Evolutionary conservation across 2,329 filamentous ascomycete genomes (phyloP), one percentile per base, ranked within the genome.

Genomic region (Xylaria sp.): DNA sequence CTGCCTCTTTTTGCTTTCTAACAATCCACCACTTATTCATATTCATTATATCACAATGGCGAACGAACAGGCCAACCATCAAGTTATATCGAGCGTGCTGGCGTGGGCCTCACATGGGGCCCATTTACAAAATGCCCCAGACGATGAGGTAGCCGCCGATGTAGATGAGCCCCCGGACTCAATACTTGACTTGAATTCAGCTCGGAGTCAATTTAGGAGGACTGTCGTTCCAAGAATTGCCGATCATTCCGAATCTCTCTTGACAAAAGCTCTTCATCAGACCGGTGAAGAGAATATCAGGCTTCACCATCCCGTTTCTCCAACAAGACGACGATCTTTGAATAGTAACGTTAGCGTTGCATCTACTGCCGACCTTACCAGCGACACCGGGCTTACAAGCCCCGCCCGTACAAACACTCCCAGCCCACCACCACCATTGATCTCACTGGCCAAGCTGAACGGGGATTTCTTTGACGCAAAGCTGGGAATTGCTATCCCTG

Each of bases 341-440:
- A 91, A 90, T 78, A 97, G 93, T 83, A 95, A 91, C 76, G 83
- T 89, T 72, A 97, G 94, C 81, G 82, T 91, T 67, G 86, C 92
- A 53, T 97, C 94, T 1, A 97, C 93, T 3, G 92, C 92, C 43
- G 95, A 97, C 72, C 85, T 98, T 65, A 97, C 94, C n/a, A 97
- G 94, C 80, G 96, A 97, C 76, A 96, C 93, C 66, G 94, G 93
- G 67, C 83, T 97, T 67, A 97, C 94, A 20, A 97, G 93, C 75
- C 94, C 95, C 48, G 91, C 93, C n/a, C 86, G 93, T 64, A 93
- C 93, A 41, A 93, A 89, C 78, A 95, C 93, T 0, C 93, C 94
- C 0, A 98, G 95, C 76, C 95, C 96, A 20, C 93, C 93, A n/a
- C 84, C 91, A 2, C 89, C 89, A 4, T 85, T 89, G 20, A 83